Evolutionary conservation across 257 asterid species (phyloP).

Genomic region (Solanum chilense): DNA sequence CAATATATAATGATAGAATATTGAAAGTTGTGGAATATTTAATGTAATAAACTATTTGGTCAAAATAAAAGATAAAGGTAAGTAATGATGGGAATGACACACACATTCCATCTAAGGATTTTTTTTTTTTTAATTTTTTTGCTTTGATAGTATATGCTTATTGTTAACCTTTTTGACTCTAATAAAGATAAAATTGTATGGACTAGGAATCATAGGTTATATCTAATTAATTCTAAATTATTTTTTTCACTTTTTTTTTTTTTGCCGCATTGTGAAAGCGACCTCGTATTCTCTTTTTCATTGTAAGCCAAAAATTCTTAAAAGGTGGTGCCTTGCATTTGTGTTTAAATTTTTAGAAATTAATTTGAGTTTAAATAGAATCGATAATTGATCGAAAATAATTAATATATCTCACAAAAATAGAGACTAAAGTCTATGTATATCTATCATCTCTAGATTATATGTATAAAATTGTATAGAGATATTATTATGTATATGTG

Average conservation of each 20-base stretch:
- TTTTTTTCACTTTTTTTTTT: background rate
- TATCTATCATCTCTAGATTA: too few species aligned
- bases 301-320: background rate
- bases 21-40: background rate
- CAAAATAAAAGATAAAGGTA: conserved; percentile 3
- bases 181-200: background rate
- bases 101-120: conserved; percentile 5
- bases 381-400: background rate
- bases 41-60: conserved; percentile 3
- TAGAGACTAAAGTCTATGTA: too few species aligned
- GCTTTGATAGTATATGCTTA: conserved; percentile 22
- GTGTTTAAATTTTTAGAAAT: background rate
- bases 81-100: conserved; percentile 20
- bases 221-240: background rate
- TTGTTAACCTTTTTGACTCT: conserved; percentile 36
- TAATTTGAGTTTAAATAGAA: background rate
- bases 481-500: too few species aligned
- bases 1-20: background rate
- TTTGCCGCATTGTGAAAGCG: background rate
- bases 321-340: background rate
- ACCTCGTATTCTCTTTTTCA: background rate
- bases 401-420: too few species aligned
- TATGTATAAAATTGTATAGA: too few species aligned
- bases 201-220: background rate
- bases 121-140: background rate